Conservation (phyloP, 1,139 yeast genomes). For the Kodamaea anthophila region DNA sequence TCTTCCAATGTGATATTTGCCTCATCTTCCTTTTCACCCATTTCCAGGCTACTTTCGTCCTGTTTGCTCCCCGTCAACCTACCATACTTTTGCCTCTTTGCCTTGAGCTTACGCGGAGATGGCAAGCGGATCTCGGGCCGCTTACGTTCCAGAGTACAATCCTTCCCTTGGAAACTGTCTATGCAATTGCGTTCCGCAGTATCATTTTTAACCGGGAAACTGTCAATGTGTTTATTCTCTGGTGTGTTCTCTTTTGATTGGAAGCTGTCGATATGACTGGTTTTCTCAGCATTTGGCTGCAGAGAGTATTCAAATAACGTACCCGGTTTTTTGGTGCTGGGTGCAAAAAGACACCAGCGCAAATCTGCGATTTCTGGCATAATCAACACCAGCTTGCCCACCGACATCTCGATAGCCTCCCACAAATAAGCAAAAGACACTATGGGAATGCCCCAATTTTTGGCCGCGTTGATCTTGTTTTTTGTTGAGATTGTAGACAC, state of each 20-base stretch:
- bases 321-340: conserved; percentile 21
- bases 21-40: conserved; percentile 7
- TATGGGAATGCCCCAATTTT: conserved; percentile 52
- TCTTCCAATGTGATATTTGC: conserved; percentile 17
- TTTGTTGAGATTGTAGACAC: conserved; percentile 41
- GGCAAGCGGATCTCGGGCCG: no score
- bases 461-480: conserved; percentile 52
- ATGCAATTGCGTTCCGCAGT: conserved; percentile 11
- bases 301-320: conserved; percentile 32
- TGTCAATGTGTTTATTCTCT: no score
- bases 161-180: neutral
- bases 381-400: conserved; percentile 13
- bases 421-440: conserved; percentile 48
- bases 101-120: conserved; percentile 32
- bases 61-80: neutral
- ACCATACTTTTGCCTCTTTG: conserved; percentile 12
- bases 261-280: no score
- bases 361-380: conserved; percentile 35
- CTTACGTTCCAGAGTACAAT: neutral
- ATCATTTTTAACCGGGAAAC: no score
- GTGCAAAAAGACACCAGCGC: conserved; percentile 51
- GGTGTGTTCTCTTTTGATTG: no score
- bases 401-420: conserved; percentile 30
- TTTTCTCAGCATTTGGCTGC: conserved; percentile 14
- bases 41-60: conserved; percentile 8